phyloP scores from a whole-genome alignment of 805 yeast genomes.

The Spathaspora gorwiae region DNA sequence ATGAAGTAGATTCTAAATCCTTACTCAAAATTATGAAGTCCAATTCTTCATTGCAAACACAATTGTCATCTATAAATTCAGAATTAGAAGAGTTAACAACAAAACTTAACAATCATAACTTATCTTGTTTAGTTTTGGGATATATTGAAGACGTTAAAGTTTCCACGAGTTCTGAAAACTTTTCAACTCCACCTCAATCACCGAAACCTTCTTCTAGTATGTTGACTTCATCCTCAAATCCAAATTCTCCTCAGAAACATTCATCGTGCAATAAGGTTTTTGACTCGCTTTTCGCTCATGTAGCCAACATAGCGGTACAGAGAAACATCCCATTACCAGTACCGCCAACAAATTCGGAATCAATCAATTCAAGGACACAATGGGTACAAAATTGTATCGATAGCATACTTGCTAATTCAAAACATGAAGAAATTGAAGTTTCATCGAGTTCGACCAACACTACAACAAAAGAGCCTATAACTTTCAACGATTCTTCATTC shows the following conservation, averaged over 20 bases:
- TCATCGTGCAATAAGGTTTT: conserved; percentile 10
- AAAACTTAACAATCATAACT: conserved; percentile 36
- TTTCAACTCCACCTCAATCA: neutral
- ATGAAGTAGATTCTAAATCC: conserved; percentile 23
- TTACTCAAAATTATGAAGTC: conserved; percentile 30
- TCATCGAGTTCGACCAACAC: conserved; percentile 1
- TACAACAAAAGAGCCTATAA: neutral
- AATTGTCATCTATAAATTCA: conserved; percentile 18
- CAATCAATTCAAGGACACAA: conserved; percentile 19
- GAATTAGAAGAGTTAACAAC: conserved; percentile 26
- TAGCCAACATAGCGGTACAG: conserved; percentile 45
- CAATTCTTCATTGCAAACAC: conserved; percentile 26
- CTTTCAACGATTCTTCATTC: neutral
- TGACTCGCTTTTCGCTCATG: conserved; percentile 44
- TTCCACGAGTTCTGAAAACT: conserved; percentile 9
- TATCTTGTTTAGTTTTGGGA: conserved; percentile 43
- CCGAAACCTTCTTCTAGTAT: neutral
- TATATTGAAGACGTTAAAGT: conserved; percentile 41
- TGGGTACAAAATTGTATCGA: conserved; percentile 42
- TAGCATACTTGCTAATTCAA: conserved; percentile 5
- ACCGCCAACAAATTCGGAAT: conserved; percentile 12
- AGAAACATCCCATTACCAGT: conserved; percentile 32
- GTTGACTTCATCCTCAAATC: neutral
- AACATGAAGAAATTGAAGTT: neutral
- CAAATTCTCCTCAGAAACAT: neutral